phyloP scores from a whole-genome alignment of 23 red algal species.

The Gracilariopsis chorda region DNA sequence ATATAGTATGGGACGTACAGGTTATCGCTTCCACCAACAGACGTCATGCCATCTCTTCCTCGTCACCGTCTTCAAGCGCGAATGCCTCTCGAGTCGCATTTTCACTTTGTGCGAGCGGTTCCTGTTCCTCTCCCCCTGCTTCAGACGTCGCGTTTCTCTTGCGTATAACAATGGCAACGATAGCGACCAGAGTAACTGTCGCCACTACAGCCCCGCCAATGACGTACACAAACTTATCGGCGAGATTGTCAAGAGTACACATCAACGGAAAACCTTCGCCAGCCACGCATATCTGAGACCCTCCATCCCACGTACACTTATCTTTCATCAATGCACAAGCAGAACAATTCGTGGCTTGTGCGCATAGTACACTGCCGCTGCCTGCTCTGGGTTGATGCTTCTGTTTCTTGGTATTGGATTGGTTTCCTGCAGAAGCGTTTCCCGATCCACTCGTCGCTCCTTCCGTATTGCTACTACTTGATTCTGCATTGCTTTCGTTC shows the following conservation, averaged over 20 bases:
- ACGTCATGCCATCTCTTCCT: not conserved
- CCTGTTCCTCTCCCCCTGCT: not conserved
- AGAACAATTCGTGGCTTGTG: conserved; percentile 25
- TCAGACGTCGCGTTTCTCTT: not conserved
- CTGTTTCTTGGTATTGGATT: not conserved
- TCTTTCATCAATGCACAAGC: conserved; percentile 9
- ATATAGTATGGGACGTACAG: too few species aligned
- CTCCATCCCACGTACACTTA: conserved; percentile 28
- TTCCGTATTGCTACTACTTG: not conserved
- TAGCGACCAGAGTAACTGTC: not conserved
- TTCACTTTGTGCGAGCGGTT: conserved; percentile 4
- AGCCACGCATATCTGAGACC: not conserved
- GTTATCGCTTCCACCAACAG: too few species aligned
- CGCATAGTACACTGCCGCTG: not conserved
- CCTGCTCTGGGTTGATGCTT: not conserved
- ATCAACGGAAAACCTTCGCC: conserved; percentile 20
- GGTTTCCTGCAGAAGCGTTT: not conserved
- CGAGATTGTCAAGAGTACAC: conserved; percentile 59
- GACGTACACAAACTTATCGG: conserved; percentile 44
- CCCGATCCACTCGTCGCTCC: not conserved
- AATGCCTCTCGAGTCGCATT: not conserved
- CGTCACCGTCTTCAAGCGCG: not conserved
- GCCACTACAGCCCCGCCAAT: conserved; percentile 35
- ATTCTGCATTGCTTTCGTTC: not conserved
- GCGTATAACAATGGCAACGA: conserved; percentile 21